Percentiles rank a stretch among this genome's conserved stretches.
phyloP scores from a whole-genome alignment of 2,329 filamentous ascomycete species.

The Westerdykella ornata region DNA sequence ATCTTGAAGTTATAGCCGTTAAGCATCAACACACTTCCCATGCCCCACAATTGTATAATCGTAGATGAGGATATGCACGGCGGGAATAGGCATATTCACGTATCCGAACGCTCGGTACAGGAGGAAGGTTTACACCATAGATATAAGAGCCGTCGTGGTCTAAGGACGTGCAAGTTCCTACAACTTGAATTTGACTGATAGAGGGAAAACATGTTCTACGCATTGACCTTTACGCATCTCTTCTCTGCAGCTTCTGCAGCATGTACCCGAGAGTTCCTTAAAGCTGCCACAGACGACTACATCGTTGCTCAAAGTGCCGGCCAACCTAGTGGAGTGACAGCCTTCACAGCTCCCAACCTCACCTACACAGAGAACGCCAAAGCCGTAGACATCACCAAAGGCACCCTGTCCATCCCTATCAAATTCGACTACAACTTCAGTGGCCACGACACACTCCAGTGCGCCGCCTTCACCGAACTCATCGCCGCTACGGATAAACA shows the following conservation, averaged over 20 bases:
- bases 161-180: too few species aligned
- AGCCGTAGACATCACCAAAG: constrained; percentile 6
- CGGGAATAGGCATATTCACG: too few species aligned
- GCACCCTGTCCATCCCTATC: constrained; percentile 9
- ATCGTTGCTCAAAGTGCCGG: constrained; percentile 14
- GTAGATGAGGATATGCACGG: too few species aligned
- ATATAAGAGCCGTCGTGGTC: too few species aligned
- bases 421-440: constrained; percentile 16
- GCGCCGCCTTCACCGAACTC: constrained; percentile 18
- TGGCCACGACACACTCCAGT: constrained; percentile 16
- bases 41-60: too few species aligned
- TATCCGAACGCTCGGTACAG: too few species aligned
- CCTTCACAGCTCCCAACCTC: constrained; percentile 4
- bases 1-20: not conserved
- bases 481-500: constrained; percentile 11
- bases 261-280: constrained; percentile 14
- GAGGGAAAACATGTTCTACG: too few species aligned
- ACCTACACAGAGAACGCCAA: constrained; percentile 17
- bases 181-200: too few species aligned
- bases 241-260: constrained; percentile 6
- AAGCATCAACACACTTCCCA: not conserved
- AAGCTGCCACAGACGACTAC: constrained; percentile 10
- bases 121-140: too few species aligned
- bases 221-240: too few species aligned
- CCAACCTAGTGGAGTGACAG: constrained; percentile 6